Base-by-base conservation (phyloP, 1,284 basidiomycete genomes). In the Fomitopsis schrenkii region DNA sequence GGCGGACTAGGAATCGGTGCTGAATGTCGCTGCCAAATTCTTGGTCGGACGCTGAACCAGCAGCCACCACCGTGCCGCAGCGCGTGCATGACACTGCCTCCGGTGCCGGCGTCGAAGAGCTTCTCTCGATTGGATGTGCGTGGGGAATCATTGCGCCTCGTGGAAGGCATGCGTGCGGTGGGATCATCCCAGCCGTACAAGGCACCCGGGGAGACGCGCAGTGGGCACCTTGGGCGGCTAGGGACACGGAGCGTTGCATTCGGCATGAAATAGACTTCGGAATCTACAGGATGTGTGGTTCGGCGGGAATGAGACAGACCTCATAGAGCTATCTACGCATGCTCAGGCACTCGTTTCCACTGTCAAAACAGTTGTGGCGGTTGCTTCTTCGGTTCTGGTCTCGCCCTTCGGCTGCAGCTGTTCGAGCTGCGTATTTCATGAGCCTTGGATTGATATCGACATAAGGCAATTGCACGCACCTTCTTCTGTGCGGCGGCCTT, bases 401-500 rank as follows among this genome's bases (percentile, higher is more conserved):
- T 36, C 15, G 36, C 54, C 48, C 30, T 45, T 44, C 9, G 22
- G 15, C 53, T 57, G 38, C 46, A 57, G 33, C 59, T 63, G 59
- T 44, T 59, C 46, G 5, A 56, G 44, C 59, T 54, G 50, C 6
- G 30, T 30, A 38, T n/a, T n/a, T 44, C 14, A 42, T 55, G 17
- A 63, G 53, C 62, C 7, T 30, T 22, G 40, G 28, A 2, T 14
- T n/a, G 42, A 9, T 30, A 9, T 35, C 33, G 17, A 55, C 22
- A 22, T 14, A 57, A 48, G n/a, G 44, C 12, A 22, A 28, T 5
- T 30, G 19, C 17, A 61, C 65, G 15, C 42, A 72, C 72, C 68
- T 72, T 71, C 62, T 69, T 62, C 67, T 69, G 79, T 1, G 80
- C 82, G 58, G 81, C 80, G 8, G 76, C 75, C 70, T 87, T 90